A percentile compares a stretch with the other conserved stretches of the same genome.
Conservation (phyloP, 2,329 filamentous ascomycete genomes). For the Annulohypoxylon truncatum region DNA sequence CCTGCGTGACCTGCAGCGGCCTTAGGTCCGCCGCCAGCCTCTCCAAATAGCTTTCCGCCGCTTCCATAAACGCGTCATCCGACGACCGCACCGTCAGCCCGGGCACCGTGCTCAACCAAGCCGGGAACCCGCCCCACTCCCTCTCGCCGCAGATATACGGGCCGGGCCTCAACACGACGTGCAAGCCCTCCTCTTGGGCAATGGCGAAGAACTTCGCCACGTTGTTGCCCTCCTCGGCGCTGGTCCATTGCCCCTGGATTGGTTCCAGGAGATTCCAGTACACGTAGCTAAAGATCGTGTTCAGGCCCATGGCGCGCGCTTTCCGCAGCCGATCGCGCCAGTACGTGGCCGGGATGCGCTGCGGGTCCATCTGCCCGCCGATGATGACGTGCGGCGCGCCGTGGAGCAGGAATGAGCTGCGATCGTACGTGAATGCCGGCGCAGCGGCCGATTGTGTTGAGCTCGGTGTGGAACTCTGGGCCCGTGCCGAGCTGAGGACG, state of each 20-base stretch:
- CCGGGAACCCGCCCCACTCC: constrained; percentile 62
- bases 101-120: constrained; percentile 57
- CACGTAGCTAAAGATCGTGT: constrained; percentile 63
- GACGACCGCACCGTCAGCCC: constrained; percentile 56
- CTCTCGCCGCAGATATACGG: constrained; percentile 62
- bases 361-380: constrained; percentile 63
- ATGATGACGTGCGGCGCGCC: constrained; percentile 57
- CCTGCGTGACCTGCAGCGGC: constrained; percentile 54
- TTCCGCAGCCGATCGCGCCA: constrained; percentile 59
- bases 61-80: constrained; percentile 55
- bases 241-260: constrained; percentile 53
- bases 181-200: constrained; percentile 60
- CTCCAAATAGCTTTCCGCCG: constrained; percentile 53
- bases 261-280: constrained; percentile 64
- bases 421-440: constrained; percentile 55
- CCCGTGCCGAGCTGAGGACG: constrained; percentile 5
- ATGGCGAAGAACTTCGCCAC: constrained; percentile 60
- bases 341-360: constrained; percentile 59
- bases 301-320: constrained; percentile 60
- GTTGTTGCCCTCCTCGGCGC: constrained; percentile 55
- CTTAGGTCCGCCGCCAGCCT: constrained; percentile 53
- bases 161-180: constrained; percentile 59
- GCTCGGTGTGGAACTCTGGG: constrained; percentile 4
- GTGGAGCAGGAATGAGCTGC: constrained; percentile 54
- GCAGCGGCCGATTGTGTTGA: constrained; percentile 23